Base-by-base conservation (phyloP, 1,284 basidiomycete genomes). In the Trichosporon faecale region DNA sequence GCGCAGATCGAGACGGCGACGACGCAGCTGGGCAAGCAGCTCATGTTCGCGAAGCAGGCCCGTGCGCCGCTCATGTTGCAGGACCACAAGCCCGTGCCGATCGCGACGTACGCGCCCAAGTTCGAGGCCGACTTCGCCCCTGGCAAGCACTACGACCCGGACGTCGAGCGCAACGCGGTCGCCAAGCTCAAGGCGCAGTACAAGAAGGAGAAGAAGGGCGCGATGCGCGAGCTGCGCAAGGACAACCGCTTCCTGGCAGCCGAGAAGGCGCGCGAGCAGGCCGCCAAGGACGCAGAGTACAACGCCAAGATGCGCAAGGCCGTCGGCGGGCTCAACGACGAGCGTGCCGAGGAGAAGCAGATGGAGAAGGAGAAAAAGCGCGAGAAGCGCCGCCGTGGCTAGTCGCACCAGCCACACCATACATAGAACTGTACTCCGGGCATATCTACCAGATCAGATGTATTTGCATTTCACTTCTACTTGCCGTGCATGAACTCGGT, bases 121-220 rank as follows among this genome's bases (percentile, higher is more conserved):
- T 99, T 99, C 84, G 95, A 97, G 79, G 86, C 88, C 55, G 88
- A 89, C 49, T 91, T 89, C 60, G 93, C 93, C 21, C 76, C 80
- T 60, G 77, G 76, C 66, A 86, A 92, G 70, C 91, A 91, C 68
- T 92, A 92, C 78, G 96, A 99, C 83, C 95, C 97, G 2, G 95
- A 99, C 81, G 89, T 89, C 69, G 94, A 97, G 79, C 90, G 93
- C 60, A 95, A 94, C 76, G 92, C 93, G 74, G 88, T 89, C 0
- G 85, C 90, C 72, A 99, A 99, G 84, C 85, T 99, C 76, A 91
- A 91, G 65, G 88, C 89, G 44, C 89, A 96, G 82, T 91, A 94
- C 86, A 97, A 97, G 85, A 91, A 98, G 85, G 97, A 99, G 85
- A 88, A 89, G 80, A 99, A 98, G 86, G 95, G 97, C 37, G 97